Base-by-base conservation (phyloP, 306 rosid genomes). In the Vicia sativa region DNA sequence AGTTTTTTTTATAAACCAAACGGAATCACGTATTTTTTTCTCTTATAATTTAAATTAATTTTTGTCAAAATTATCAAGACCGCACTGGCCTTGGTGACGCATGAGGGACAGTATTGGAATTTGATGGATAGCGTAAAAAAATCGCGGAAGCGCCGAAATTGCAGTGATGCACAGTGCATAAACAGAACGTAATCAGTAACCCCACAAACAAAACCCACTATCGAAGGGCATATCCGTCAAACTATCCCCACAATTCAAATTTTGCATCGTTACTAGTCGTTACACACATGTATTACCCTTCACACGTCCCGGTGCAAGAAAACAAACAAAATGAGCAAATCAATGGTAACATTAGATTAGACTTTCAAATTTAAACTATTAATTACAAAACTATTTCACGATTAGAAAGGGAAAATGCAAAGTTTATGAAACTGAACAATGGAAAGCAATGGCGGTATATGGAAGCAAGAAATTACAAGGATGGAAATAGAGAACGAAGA, bases 191-290 rank as follows among this genome's bases (percentile, higher is more conserved):
- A 67, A 57, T 26, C 18, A 54, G 39, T 37, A 62, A 63, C 62
- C 44, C 9, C 49, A 50, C 38, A 50, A 43, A 80, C 72, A 48
- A 19, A 62, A 39, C 65, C 62, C 79, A 26, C 2, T 14, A 34
- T 10, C 41, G 54, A 18, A 63, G 81, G 85, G 80, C 13, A 75
- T 74, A 70, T 61, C 58, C 13, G 86, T 81, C 85, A 31, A 53
- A 19, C 44, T 43, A 0, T 42, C 74, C 34, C 9, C 7, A 53
- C 2, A 73, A 74, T 74, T 79, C 76, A 79, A 79, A 79, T 62
- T 78, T 78, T 42, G 74, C 64, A 72, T 78, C 71, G 74, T 78
- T 72, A 55, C 14, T 55, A 55, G 82, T 67, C 77, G 61, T 39
- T 63, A 77, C 81, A 41, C 29, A 9, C 35, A 43, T 13, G 0